Evolutionary conservation across 306 rosid species (phyloP).

Genomic region (Notholithocarpus densiflorus): DNA sequence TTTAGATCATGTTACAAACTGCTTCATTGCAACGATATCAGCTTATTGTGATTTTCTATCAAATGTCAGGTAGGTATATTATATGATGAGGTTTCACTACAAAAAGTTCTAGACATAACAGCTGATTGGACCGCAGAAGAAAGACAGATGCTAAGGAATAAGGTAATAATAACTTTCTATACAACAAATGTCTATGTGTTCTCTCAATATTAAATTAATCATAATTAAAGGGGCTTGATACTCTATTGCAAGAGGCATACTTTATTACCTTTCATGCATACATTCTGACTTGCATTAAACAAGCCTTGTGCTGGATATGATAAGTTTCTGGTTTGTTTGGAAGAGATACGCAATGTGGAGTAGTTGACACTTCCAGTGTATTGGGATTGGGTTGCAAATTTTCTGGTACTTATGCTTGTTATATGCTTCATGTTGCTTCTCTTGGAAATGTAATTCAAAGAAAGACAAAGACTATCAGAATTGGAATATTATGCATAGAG

Average conservation of each 20-base stretch:
- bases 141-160: slow-evolving; percentile 84
- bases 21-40: slow-evolving; percentile 11
- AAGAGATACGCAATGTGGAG: no score
- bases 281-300: no score
- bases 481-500: not conserved
- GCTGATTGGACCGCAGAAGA: slow-evolving; percentile 92
- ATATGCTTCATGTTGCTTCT: no score
- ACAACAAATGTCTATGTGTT: not conserved
- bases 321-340: no score
- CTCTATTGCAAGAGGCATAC: no score
- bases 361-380: no score
- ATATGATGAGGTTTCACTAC: slow-evolving; percentile 83
- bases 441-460: no score
- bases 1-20: slow-evolving; percentile 1
- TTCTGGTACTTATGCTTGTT: no score
- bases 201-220: not conserved
- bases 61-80: slow-evolving; percentile 81
- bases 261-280: no score
- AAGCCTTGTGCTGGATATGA: no score
- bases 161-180: slow-evolving; percentile 48
- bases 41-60: slow-evolving; percentile 29
- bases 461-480: not conserved
- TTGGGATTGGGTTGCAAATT: no score
- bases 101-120: slow-evolving; percentile 71
- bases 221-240: not conserved